Base-by-base conservation (phyloP, 768 basidiomycete genomes). In the Brasilioporus rufonigricans region DNA sequence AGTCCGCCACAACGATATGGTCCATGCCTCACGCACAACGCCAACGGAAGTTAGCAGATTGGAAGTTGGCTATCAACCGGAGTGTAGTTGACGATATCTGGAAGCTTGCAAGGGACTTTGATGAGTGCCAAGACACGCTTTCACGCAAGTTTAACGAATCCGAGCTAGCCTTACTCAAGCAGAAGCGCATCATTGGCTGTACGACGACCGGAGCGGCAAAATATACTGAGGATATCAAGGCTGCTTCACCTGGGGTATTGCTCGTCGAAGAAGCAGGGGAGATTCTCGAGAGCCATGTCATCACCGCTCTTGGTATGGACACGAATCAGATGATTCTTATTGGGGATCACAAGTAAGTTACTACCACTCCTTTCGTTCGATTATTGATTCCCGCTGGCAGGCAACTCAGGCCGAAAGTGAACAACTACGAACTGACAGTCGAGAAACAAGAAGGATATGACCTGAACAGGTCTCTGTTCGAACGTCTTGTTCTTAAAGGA, bases 191-290 rank as follows among this genome's bases (percentile, higher is more conserved):
- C 48, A 82, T 87, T 12, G 86, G 78, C 0, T 86, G 85, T 55
- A 88, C 86, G 0, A 88, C 86, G 1, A 86, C 86, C 0, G 86
- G 76, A 1, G 86, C 86, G 0, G 86, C 86, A 0, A 88, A 81
- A 65, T 85, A 80, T 60, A 67, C 71, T 0, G 67, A 74, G 1
- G 71, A 71, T 18, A 77, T 88, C 26, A 77, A 72, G 26, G 74
- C 73, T 1, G 77, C 74, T 9, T 66, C 68, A 2, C 81, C 84
- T 0, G 73, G 76, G 10, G 76, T 88, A 1, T 65, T 88, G 4
- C 71, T 88, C 1, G 85, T 88, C 1, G 87, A 88, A 61, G 87
- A 88, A 66, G 86, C 86, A 0, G 86, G 87, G 7, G 86, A 89
- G 58, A 87, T 87, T 41, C 65, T 88, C 2, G 86, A 87, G 61